Conservation (phyloP, 2,329 filamentous ascomycete species). For the Colletotrichum sp. region DNA sequence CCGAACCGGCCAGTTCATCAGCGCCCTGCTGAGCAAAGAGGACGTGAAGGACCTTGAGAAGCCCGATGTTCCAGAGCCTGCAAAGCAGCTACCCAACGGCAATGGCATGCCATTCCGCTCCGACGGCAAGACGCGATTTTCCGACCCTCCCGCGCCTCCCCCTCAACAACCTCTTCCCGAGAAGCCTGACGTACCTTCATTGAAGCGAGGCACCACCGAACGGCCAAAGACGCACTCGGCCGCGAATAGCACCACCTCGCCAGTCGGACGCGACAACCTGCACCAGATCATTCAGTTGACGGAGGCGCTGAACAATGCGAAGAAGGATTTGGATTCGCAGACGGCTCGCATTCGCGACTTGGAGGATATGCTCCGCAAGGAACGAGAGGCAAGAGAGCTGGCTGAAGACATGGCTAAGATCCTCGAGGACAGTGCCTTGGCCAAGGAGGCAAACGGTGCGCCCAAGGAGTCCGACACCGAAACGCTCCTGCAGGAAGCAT, state of each 20-base stretch:
- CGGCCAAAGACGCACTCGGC: conserved; percentile 62
- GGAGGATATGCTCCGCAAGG: conserved; percentile 78
- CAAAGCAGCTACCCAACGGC: conserved; percentile 57
- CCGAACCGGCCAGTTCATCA: conserved; percentile 82
- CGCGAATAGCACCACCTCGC: conserved; percentile 56
- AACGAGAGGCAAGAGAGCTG: conserved; percentile 80
- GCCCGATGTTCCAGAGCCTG: conserved; percentile 49
- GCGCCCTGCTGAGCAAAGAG: conserved; percentile 76
- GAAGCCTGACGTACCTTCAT: conserved; percentile 80
- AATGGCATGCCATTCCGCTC: conserved; percentile 63
- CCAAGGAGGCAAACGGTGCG: conserved; percentile 40
- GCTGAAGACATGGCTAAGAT: conserved; percentile 83
- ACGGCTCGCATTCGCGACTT: conserved; percentile 79
- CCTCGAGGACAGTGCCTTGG: conserved; percentile 61
- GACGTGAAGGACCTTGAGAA: conserved; percentile 64
- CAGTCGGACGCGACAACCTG: conserved; percentile 57
- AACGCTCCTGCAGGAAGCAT: conserved; percentile 48
- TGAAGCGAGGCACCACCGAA: conserved; percentile 80
- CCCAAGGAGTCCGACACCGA: conserved; percentile 40
- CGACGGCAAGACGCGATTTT: conserved; percentile 85
- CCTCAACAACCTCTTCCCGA: conserved; percentile 93
- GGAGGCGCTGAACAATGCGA: conserved; percentile 82
- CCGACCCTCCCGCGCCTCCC: conserved; percentile 90
- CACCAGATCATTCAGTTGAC: conserved; percentile 85
- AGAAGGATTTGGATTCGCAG: conserved; percentile 87